A percentile compares a stretch with the other conserved stretches of the same genome.
Conservation (phyloP, 1,139 yeast genomes). For the Pichia sorboxylosa region DNA sequence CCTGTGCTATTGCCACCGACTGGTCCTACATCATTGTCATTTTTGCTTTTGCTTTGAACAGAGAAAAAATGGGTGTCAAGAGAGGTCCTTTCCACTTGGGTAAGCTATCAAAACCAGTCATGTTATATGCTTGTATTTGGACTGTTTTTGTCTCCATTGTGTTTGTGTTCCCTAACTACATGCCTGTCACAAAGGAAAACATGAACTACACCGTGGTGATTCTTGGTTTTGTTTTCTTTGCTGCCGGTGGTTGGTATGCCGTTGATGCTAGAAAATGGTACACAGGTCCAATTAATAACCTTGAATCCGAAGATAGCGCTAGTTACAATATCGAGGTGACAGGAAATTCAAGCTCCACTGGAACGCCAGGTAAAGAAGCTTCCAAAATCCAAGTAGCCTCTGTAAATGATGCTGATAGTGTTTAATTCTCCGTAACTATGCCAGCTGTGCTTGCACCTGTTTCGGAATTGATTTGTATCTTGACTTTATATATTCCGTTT, state of each 20-base stretch:
- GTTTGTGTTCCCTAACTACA: slow-evolving; percentile 36
- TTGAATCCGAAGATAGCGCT: slow-evolving; percentile 15
- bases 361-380: slow-evolving; percentile 17
- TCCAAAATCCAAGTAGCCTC: slow-evolving; percentile 22
- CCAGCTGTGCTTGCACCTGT: neutral
- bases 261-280: slow-evolving; percentile 25
- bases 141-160: slow-evolving; percentile 34
- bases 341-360: slow-evolving; percentile 1
- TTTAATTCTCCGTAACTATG: neutral
- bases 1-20: slow-evolving; percentile 36
- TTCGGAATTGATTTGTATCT: too few species aligned
- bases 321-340: neutral
- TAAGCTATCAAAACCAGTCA: slow-evolving; percentile 21
- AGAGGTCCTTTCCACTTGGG: slow-evolving; percentile 30
- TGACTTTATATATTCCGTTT: too few species aligned
- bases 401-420: slow-evolving; percentile 12
- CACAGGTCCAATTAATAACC: slow-evolving; percentile 22
- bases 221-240: slow-evolving; percentile 22
- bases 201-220: slow-evolving; percentile 42
- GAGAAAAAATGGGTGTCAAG: slow-evolving; percentile 27
- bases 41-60: slow-evolving; percentile 28
- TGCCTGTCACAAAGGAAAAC: slow-evolving; percentile 37
- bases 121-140: slow-evolving; percentile 29
- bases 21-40: slow-evolving; percentile 29
- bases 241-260: slow-evolving; percentile 24